Evolutionary conservation across 441 rosid genomes (phyloP).

Genomic region (Codiaeum variegatum): DNA sequence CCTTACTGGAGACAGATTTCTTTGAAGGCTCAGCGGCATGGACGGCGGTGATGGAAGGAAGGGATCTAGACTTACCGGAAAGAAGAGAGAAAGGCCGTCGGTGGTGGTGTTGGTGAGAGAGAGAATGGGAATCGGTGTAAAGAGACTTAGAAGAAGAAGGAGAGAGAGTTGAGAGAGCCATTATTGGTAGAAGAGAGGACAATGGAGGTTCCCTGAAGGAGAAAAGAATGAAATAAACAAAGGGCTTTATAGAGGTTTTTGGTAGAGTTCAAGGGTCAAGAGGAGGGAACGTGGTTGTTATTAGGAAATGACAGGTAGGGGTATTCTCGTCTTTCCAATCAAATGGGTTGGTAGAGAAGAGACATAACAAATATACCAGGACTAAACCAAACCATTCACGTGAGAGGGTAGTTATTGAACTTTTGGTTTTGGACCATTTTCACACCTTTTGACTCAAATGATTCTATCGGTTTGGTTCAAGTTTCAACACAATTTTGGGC

Average conservation of each 20-base stretch:
- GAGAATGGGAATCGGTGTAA: slow-evolving; percentile 15
- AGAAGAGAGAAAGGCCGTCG: slow-evolving; percentile 29
- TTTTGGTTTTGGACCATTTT: no score
- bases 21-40: slow-evolving; percentile 60
- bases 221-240: not conserved
- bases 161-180: slow-evolving; percentile 69
- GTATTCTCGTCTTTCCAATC: not conserved
- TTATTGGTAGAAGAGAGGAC: slow-evolving; percentile 5
- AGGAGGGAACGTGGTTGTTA: not conserved
- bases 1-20: slow-evolving; percentile 30
- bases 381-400: slow-evolving; percentile 1
- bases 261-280: slow-evolving; percentile 12
- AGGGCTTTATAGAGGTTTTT: slow-evolving; percentile 9
- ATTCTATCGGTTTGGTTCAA: no score
- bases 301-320: not conserved
- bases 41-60: slow-evolving; percentile 38
- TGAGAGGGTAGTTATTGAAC: not conserved
- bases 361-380: not conserved
- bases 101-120: slow-evolving; percentile 23
- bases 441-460: no score
- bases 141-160: slow-evolving; percentile 53
- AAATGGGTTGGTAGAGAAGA: not conserved
- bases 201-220: not conserved
- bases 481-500: no score
- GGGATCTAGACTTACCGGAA: slow-evolving; percentile 26